Percentiles rank a stretch among this genome's conserved stretches.
phyloP scores from a whole-genome alignment of 2,329 filamentous ascomycete species.

The Ambrosiella xylebori region DNA sequence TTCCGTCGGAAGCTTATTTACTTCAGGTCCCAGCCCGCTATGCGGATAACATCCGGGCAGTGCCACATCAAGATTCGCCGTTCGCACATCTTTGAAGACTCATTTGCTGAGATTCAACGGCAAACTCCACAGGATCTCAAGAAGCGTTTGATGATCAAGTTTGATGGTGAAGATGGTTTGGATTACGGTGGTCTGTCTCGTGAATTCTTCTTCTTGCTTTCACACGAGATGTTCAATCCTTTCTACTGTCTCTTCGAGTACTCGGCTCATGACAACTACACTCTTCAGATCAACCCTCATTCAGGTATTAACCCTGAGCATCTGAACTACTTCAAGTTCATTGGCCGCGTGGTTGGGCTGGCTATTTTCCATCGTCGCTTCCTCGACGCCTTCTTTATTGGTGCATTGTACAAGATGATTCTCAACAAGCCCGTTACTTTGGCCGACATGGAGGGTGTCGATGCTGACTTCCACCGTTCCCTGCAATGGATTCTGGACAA shows the following conservation, averaged over 20 bases:
- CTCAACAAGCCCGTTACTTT: constrained; percentile 80
- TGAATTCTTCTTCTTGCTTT: constrained; percentile 98
- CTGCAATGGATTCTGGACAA: constrained; percentile 97
- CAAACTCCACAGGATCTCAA: constrained; percentile 92
- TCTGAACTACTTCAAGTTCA: constrained; percentile 99
- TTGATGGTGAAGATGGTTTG: constrained; percentile 92
- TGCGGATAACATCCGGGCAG: constrained; percentile 88
- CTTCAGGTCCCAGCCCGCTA: constrained; percentile 92
- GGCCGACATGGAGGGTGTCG: constrained; percentile 96
- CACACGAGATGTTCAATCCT: constrained; percentile 99
- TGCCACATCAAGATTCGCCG: constrained; percentile 96
- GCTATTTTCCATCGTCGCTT: constrained; percentile 97
- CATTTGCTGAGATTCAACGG: constrained; percentile 94
- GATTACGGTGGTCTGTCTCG: constrained; percentile 95
- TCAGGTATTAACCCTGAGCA: constrained; percentile 98
- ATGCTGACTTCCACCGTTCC: constrained; percentile 92
- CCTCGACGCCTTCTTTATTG: constrained; percentile 97
- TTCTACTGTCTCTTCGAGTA: constrained; percentile 99
- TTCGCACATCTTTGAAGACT: constrained; percentile 96
- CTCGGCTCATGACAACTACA: constrained; percentile 99
- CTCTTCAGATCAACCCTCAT: constrained; percentile 97
- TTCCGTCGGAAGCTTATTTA: constrained; percentile 97
- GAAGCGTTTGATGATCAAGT: constrained; percentile 99
- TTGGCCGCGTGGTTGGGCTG: constrained; percentile 86
- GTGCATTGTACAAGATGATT: constrained; percentile 99